Evolutionary conservation across 352 stramenopile species (phyloP), one percentile per base, ranked within the genome.

Genomic region (Phytophthora brassicae): DNA sequence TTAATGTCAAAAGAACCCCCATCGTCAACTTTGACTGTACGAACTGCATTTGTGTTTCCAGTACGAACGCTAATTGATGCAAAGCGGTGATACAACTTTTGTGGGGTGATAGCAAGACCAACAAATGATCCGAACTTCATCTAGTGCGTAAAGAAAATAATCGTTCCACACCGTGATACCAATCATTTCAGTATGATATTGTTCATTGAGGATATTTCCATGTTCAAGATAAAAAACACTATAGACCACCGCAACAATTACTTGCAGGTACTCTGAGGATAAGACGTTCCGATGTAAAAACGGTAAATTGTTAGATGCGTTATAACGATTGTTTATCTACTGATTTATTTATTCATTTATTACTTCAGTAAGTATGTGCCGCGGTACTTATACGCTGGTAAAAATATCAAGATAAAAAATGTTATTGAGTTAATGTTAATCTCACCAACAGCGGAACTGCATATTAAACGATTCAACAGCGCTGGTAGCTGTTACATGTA

Each of bases 211-310:
- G n/a, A 79, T 55, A 7, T 53, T 26, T 6, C 66, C 23, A 56
- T 79, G 44, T 1, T 36, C 31, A 13, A 56, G 0, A 1, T 68
- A 23, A 31, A 61, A 80, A 8, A 49, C 44, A 3, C 38, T 63
- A 28, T 80, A 83, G 6, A 76, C 44, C 0, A 60, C 9, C 0
- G 71, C 65, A 28, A 83, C 64, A 23, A 80, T 49, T 7, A 64
- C 54, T 49, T 83, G 68, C 31, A 71, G 56, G 42, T 83, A 83
- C 65, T 80, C 74, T 16, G 75, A 56, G 51, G 8, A 69, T 53
- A 4, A 75, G 48, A 31, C 69, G 78, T 35, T 83, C 74, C 17
- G 61, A 64, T 16, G 70, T 72, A 26, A 76, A 83, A n/a, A n/a
- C n/a, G n/a, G n/a, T n/a, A n/a, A n/a, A n/a, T n/a, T n/a, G n/a